Base-by-base conservation (phyloP, 306 rosid genomes). In the Fragaria nilgerrensis region DNA sequence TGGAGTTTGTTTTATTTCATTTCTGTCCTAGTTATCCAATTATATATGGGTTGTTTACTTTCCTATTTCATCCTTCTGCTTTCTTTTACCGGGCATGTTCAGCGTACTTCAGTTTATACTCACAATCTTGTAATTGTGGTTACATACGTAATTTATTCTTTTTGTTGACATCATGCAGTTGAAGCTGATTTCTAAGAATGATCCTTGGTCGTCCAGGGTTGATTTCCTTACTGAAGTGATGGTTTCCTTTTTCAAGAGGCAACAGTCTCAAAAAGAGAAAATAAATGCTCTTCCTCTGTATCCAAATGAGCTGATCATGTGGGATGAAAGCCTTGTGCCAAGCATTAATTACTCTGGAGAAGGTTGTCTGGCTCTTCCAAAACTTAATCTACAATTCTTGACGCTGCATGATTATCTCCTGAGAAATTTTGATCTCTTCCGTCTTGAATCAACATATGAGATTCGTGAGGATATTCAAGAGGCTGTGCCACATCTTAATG, bases 271-370 rank as follows among this genome's bases (percentile, higher is more conserved):
- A 84, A 95, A 95, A 69, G 98, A 95, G 91, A 93, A 96, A 63
- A 92, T 95, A 68, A 95, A 95, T 88, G 92, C 99, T 79, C 97
- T 95, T 85, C 99, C 99, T 23, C 94, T 95, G 47, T 95, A 95
- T 80, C 99, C 99, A 53, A 95, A 92, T 41, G 99, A 95, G 81
- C 93, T 86, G 82, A 91, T 95, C 72, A 95, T 95, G 99, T 95
- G 99, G 97, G 99, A 95, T 81, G 99, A 92, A 87, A 95, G 99
- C 62, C 90, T 95, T 75, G 99, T 95, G 20, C 99, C 99, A 3
- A 95, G 97, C 88, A 92, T 95, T 77, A 95, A 95, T 87, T 95
- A 95, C 85, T 89, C 99, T 10, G 97, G 99, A 29, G 97, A 95
- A 85, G 97, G 99, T 86, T 95, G 99, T 80, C 83, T 95, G 77